phyloP scores from a whole-genome alignment of 2,329 filamentous ascomycete species.

The Fusarium siculi region DNA sequence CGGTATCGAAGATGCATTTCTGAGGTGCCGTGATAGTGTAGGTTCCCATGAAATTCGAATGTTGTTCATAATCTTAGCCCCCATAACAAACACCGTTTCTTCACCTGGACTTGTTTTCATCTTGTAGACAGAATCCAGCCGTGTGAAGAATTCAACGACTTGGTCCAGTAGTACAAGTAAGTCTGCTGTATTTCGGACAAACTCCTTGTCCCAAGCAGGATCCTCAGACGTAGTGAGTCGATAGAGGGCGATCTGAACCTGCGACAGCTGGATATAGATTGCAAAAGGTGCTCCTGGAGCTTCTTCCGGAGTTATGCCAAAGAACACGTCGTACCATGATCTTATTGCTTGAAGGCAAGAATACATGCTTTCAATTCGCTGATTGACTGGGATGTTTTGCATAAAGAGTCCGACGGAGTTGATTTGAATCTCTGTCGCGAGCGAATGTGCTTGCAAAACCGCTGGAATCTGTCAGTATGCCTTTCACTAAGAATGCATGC shows the following conservation, averaged over 20 bases:
- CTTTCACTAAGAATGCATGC: too few relatives aligned
- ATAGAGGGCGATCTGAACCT: conserved; percentile 52
- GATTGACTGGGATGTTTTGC: conserved; percentile 45
- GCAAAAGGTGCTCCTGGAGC: conserved; percentile 49
- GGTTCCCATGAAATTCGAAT: conserved; percentile 52
- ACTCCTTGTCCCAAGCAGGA: conserved; percentile 54
- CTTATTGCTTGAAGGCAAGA: conserved; percentile 50
- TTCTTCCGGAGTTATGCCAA: conserved; percentile 45
- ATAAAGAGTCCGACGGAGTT: conserved; percentile 49
- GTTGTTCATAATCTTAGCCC: conserved; percentile 50
- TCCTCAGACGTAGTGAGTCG: conserved; percentile 53
- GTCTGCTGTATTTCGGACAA: conserved; percentile 50
- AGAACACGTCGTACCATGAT: conserved; percentile 51
- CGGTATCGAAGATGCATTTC: conserved; percentile 44
- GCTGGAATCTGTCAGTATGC: conserved; percentile 38
- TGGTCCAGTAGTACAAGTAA: conserved; percentile 50
- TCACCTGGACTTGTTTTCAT: conserved; percentile 44
- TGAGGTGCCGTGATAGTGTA: conserved; percentile 44
- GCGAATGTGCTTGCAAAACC: conserved; percentile 45
- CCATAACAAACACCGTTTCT: conserved; percentile 48
- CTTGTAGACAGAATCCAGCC: conserved; percentile 42
- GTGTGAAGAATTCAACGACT: conserved; percentile 47
- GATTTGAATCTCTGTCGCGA: conserved; percentile 47
- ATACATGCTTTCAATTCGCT: conserved; percentile 51
- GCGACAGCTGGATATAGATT: conserved; percentile 49